phyloP scores from a whole-genome alignment of 768 basidiomycete species.

The Russula sp. region DNA sequence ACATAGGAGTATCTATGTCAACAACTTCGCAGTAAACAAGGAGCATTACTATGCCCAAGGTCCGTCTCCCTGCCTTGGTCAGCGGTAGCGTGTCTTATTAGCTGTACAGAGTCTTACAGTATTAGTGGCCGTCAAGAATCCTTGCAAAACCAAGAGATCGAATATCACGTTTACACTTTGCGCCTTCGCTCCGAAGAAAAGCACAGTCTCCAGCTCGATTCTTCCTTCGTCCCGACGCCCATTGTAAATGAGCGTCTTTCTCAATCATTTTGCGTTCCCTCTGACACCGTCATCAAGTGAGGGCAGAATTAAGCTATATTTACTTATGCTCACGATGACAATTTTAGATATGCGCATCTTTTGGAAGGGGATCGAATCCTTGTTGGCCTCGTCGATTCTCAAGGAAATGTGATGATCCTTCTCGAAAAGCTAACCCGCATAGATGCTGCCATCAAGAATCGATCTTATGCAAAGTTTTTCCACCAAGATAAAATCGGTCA shows the following conservation, averaged over 20 bases:
- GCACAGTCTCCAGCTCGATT: conserved; percentile 17
- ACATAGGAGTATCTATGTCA: background rate
- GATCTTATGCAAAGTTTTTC: conserved; percentile 22
- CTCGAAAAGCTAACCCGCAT: conserved; percentile 9
- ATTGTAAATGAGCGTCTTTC: conserved; percentile 1
- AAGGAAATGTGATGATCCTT: conserved; percentile 12
- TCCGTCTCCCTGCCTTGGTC: background rate
- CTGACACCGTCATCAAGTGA: conserved; percentile 6
- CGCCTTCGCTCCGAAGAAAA: conserved; percentile 8
- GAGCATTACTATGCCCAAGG: background rate
- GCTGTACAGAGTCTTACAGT: conserved; percentile 1
- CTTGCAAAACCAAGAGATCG: conserved; percentile 11
- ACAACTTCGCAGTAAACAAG: conserved; percentile 2
- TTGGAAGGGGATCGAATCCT: conserved; percentile 16
- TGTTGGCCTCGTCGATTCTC: conserved; percentile 6
- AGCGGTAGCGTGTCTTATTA: background rate
- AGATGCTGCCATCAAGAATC: conserved; percentile 1
- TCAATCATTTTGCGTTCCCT: conserved; percentile 7
- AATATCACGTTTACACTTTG: conserved; percentile 6
- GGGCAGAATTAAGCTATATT: background rate
- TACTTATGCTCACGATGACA: background rate
- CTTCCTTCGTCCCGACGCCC: conserved; percentile 13
- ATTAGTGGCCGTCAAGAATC: conserved; percentile 8
- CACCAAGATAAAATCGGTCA: conserved; percentile 42
- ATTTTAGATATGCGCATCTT: conserved; percentile 15